Evolutionary conservation across 2,329 filamentous ascomycete species (phyloP), one percentile per base, ranked within the genome.

Genomic region (Paraphaeosphaeria minitans): DNA sequence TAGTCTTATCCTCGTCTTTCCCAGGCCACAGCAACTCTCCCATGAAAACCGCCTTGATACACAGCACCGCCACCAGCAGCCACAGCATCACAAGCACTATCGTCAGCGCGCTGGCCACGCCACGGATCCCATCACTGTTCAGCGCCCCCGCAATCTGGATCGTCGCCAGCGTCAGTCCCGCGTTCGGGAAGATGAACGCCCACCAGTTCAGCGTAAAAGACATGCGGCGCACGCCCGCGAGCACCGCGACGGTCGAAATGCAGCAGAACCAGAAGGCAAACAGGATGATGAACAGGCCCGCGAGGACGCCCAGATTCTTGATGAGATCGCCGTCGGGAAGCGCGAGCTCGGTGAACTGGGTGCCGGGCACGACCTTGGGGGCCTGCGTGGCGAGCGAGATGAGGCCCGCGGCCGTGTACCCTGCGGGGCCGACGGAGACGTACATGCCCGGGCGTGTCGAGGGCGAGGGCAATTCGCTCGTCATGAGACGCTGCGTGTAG

Each of bases 401-500:
- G 24, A 84, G 66, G 4, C 78, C 68, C 22, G 70, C 68, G 2
- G 70, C 67, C 31, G 71, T 73, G 53, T 73, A 73, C 8, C 66
- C 70, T 48, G 71, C 67, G 27, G 71, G 70, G 0, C 83, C 83
- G 3, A 84, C 83, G 0, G 81, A 79, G 19, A 85, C 81, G 63
- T 80, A 85, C 82, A 85, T 84, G 13, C 79, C 79, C 12, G 79
- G 80, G n/a, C 80, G 68, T 1, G 74, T 74, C 0, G 68, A 56
- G 0, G 78, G 74, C 7, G 74, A 68, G 0, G 83, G 83, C 5
- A 84, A 58, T 2, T 87, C 82, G 1, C 81, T 79, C 58, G 85
- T 83, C 85, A 92, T 89, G 21, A 91, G 78, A 6, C 89, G 83
- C 33, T 86, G 86, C 60, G 90, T 84, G 81, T 89, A 91, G 69